Evolutionary conservation across 768 basidiomycete species (phyloP).

Genomic region (Psilocybe subaeruginosa): DNA sequence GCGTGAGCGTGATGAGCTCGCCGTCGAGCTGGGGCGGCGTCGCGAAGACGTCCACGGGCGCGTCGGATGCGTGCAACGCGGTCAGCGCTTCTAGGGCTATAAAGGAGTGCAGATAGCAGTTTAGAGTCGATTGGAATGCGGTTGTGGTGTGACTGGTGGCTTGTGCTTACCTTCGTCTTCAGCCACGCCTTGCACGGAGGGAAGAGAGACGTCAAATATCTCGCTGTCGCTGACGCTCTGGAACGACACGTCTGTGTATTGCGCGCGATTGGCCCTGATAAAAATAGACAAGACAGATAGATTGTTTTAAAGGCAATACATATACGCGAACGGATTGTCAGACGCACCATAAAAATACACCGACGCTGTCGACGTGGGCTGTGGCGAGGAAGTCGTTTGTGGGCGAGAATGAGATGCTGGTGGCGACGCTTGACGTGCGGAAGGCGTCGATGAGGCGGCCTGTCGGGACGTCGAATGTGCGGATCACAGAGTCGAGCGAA

Average conservation of each 20-base stretch:
- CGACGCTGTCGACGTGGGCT: constrained; percentile 91
- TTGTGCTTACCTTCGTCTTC: constrained; percentile 76
- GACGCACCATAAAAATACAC: constrained; percentile 94
- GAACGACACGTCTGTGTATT: constrained; percentile 86
- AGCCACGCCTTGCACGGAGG: constrained; percentile 79
- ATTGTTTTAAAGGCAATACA: background rate
- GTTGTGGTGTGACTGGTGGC: too few species aligned
- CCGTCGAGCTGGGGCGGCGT: constrained; percentile 90
- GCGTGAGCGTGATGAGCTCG: constrained; percentile 90
- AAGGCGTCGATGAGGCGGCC: constrained; percentile 93
- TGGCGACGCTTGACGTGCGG: constrained; percentile 83
- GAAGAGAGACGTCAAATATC: constrained; percentile 68
- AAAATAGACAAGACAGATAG: constrained; percentile 3
- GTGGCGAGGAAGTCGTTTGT: constrained; percentile 96
- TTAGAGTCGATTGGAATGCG: background rate
- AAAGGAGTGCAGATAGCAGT: background rate
- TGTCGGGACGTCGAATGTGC: constrained; percentile 95
- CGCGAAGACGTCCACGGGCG: constrained; percentile 69
- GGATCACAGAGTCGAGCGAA: constrained; percentile 88
- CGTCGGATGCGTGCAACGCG: constrained; percentile 62
- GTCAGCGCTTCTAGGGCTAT: constrained; percentile 74
- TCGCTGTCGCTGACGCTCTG: constrained; percentile 80
- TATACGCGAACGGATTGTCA: constrained; percentile 56
- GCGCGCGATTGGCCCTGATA: constrained; percentile 90
- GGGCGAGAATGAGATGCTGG: constrained; percentile 91